phyloP scores from a whole-genome alignment of 2,329 filamentous ascomycete species.

The Alternaria triticimaculans region DNA sequence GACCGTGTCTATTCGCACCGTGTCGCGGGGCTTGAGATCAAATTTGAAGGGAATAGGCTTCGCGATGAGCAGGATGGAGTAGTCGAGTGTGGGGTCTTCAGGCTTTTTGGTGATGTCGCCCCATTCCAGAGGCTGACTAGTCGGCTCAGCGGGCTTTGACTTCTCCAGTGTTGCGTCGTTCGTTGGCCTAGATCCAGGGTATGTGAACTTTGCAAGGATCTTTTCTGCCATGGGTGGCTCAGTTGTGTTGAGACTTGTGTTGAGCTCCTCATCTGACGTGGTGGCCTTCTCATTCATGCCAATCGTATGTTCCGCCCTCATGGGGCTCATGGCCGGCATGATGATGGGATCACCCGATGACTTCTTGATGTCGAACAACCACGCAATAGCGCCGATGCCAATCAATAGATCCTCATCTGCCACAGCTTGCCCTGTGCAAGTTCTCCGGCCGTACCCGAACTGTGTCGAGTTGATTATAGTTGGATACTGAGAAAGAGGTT shows the following conservation, averaged over 20 bases:
- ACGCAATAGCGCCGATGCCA: slow-evolving; percentile 54
- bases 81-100: slow-evolving; percentile 54
- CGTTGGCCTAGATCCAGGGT: slow-evolving; percentile 29
- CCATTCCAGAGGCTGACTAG: slow-evolving; percentile 33
- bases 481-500: slow-evolving; percentile 59
- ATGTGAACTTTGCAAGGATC: slow-evolving; percentile 35
- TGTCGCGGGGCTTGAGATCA: slow-evolving; percentile 45
- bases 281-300: slow-evolving; percentile 43
- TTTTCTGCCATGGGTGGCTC: slow-evolving; percentile 31
- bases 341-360: slow-evolving; percentile 18
- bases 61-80: slow-evolving; percentile 54
- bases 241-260: slow-evolving; percentile 31
- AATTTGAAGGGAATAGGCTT: slow-evolving; percentile 56
- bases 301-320: slow-evolving; percentile 21
- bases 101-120: slow-evolving; percentile 30
- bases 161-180: slow-evolving; percentile 6
- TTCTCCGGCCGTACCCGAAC: slow-evolving; percentile 62
- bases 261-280: slow-evolving; percentile 47
- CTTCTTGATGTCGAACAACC: slow-evolving; percentile 52
- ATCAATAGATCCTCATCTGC: slow-evolving; percentile 52
- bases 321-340: slow-evolving; percentile 10
- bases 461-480: slow-evolving; percentile 61
- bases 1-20: slow-evolving; percentile 40
- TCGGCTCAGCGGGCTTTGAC: slow-evolving; percentile 6
- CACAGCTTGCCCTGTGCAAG: slow-evolving; percentile 53